Evolutionary conservation across 495 filamentous ascomycete genomes (phyloP).

Genomic region (Podospora tetraspora): DNA sequence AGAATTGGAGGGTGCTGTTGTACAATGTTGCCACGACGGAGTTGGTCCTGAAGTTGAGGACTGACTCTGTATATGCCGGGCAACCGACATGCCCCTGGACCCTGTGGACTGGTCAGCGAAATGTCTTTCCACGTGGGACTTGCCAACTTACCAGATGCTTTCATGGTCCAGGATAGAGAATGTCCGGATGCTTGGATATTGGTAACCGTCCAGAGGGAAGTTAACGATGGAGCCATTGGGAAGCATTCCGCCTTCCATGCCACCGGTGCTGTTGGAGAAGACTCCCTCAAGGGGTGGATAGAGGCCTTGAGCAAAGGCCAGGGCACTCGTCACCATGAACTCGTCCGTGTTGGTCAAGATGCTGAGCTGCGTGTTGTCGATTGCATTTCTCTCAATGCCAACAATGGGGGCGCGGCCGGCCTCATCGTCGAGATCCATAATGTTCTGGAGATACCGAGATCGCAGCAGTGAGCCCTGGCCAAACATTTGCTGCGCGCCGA

Average conservation of each 20-base stretch:
- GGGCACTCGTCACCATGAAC: slow-evolving; percentile 30
- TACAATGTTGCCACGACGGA: slow-evolving; percentile 16
- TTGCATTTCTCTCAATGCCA: slow-evolving; percentile 30
- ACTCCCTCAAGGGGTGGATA: slow-evolving; percentile 33
- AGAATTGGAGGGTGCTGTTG: slow-evolving; percentile 30
- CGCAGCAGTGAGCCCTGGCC: slow-evolving; percentile 33
- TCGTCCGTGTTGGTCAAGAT: slow-evolving; percentile 31
- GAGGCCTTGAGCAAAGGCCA: slow-evolving; percentile 41
- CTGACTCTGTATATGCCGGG: slow-evolving; percentile 25
- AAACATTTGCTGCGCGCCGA: slow-evolving; percentile 38
- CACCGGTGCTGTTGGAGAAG: slow-evolving; percentile 27
- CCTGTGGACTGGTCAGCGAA: slow-evolving; percentile 16
- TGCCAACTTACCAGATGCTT: slow-evolving; percentile 32
- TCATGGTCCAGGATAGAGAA: slow-evolving; percentile 27
- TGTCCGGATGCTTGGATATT: slow-evolving; percentile 37
- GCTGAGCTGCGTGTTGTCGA: slow-evolving; percentile 37
- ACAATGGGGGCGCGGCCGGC: slow-evolving; percentile 27
- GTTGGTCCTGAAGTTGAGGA: slow-evolving; percentile 24
- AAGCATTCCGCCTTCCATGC: slow-evolving; percentile 25
- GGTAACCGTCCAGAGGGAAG: slow-evolving; percentile 38
- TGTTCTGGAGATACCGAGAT: slow-evolving; percentile 32
- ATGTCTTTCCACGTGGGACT: background rate
- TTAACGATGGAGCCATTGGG: slow-evolving; percentile 31
- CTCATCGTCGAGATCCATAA: slow-evolving; percentile 12
- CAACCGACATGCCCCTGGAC: slow-evolving; percentile 31